These are phyloP conservation scores for Karstenula rhodostoma DNA, from an alignment of 2,329 filamentous ascomycete species.

Conservation along the genomic window DNA sequence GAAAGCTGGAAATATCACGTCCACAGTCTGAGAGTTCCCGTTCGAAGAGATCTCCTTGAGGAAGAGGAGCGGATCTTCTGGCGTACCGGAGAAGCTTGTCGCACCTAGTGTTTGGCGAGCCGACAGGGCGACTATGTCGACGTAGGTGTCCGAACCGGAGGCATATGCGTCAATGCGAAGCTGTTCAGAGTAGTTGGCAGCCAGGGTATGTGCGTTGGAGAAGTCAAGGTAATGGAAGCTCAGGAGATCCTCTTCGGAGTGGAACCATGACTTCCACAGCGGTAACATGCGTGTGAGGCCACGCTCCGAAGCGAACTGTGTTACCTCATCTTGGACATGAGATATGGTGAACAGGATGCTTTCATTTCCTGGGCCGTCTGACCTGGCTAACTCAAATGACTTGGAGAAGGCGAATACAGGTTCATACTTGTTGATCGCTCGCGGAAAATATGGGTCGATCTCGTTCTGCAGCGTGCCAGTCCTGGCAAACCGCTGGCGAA, in stretches of 20 bases:
- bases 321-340: slow-evolving; percentile 78
- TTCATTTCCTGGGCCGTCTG: slow-evolving; percentile 21
- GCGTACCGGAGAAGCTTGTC: slow-evolving; percentile 76
- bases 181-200: slow-evolving; percentile 76
- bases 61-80: slow-evolving; percentile 76
- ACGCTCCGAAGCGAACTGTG: slow-evolving; percentile 78
- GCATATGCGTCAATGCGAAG: slow-evolving; percentile 74
- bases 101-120: slow-evolving; percentile 83
- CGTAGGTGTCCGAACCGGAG: slow-evolving; percentile 77
- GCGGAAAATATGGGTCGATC: slow-evolving; percentile 69
- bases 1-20: slow-evolving; percentile 87
- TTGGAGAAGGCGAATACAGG: slow-evolving; percentile 79
- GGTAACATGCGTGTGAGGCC: slow-evolving; percentile 81
- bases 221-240: slow-evolving; percentile 81
- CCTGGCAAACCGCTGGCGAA: slow-evolving; percentile 74
- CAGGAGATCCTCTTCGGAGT: slow-evolving; percentile 68
- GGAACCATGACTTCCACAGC: slow-evolving; percentile 80
- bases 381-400: slow-evolving; percentile 42
- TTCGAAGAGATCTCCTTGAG: slow-evolving; percentile 87
- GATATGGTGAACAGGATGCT: slow-evolving; percentile 78
- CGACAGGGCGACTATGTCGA: slow-evolving; percentile 78
- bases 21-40: slow-evolving; percentile 84
- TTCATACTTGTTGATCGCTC: slow-evolving; percentile 77
- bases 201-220: slow-evolving; percentile 67
- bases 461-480: slow-evolving; percentile 71